Conservation (phyloP, 352 stramenopile species). For the Phytophthora uliginosa region DNA sequence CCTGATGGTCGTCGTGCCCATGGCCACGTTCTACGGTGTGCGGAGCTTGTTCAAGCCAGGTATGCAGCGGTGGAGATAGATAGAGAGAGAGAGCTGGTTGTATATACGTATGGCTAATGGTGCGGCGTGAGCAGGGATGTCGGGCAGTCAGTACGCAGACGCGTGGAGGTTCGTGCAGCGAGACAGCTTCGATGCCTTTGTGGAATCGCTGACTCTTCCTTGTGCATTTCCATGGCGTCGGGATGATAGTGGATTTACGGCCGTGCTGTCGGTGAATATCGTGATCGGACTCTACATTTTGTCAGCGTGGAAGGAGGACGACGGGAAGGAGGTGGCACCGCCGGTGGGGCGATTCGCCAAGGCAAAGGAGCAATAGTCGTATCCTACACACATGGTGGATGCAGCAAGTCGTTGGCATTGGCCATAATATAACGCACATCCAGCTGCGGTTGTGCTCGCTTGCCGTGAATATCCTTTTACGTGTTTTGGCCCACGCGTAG, state of each 20-base stretch:
- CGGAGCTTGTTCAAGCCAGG: conserved; percentile 55
- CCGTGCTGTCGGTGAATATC: conserved; percentile 81
- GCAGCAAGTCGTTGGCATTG: background rate
- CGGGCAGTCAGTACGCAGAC: conserved; percentile 53
- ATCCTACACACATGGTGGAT: background rate
- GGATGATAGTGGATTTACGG: conserved; percentile 66
- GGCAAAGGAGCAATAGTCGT: conserved; percentile 54
- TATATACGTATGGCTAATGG: background rate
- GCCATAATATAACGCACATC: background rate
- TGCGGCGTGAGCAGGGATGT: conserved; percentile 26
- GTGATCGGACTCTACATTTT: conserved; percentile 85
- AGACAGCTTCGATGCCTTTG: background rate
- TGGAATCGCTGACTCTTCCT: background rate
- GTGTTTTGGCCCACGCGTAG: too few species aligned
- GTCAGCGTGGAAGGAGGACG: conserved; percentile 73
- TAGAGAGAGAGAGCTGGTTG: background rate
- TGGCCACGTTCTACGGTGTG: conserved; percentile 76
- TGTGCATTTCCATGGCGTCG: background rate
- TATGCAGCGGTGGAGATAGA: conserved; percentile 22
- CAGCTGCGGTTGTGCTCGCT: too few species aligned
- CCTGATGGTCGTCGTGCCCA: conserved; percentile 70
- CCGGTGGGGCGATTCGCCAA: conserved; percentile 70
- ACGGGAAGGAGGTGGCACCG: conserved; percentile 58
- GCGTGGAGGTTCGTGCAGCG: conserved; percentile 67
- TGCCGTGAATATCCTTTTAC: too few species aligned